Conservation (phyloP, 2,329 filamentous ascomycete genomes). For the Sporothrix luriei region DNA sequence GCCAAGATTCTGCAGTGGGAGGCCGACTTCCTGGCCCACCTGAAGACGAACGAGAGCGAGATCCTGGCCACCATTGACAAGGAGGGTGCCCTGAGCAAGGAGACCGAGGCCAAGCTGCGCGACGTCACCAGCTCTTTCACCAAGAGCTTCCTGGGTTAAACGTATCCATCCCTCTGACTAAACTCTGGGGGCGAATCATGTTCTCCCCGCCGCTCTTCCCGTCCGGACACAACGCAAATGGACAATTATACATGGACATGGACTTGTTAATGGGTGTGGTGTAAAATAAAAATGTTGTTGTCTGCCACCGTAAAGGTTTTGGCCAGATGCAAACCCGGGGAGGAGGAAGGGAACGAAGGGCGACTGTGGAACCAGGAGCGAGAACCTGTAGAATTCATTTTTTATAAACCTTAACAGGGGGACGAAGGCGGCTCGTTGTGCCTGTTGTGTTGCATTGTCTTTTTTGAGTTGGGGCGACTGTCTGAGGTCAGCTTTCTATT, state of each 20-base stretch:
- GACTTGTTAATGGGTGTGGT: slow-evolving; percentile 31
- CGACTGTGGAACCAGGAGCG: slow-evolving; percentile 32
- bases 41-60: slow-evolving; percentile 86
- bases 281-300: slow-evolving; percentile 29
- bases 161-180: too few species aligned
- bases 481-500: slow-evolving; percentile 43
- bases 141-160: slow-evolving; percentile 80
- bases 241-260: slow-evolving; percentile 23
- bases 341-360: slow-evolving; percentile 3
- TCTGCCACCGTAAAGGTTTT: slow-evolving; percentile 12
- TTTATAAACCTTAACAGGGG: slow-evolving; percentile 40
- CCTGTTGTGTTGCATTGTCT: slow-evolving; percentile 24
- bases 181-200: slow-evolving; percentile 24
- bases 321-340: slow-evolving; percentile 19
- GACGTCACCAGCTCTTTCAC: slow-evolving; percentile 78
- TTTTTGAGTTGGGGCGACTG: slow-evolving; percentile 25
- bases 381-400: slow-evolving; percentile 8
- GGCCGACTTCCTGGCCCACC: slow-evolving; percentile 87
- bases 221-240: slow-evolving; percentile 25
- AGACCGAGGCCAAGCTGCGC: slow-evolving; percentile 79
- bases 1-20: slow-evolving; percentile 92
- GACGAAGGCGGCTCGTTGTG: slow-evolving; percentile 5
- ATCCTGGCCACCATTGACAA: slow-evolving; percentile 86
- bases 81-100: slow-evolving; percentile 96
- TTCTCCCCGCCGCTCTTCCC: slow-evolving; percentile 24